Evolutionary conservation across 139 green algal species (phyloP).

Genomic region (Picochlorum sp.): DNA sequence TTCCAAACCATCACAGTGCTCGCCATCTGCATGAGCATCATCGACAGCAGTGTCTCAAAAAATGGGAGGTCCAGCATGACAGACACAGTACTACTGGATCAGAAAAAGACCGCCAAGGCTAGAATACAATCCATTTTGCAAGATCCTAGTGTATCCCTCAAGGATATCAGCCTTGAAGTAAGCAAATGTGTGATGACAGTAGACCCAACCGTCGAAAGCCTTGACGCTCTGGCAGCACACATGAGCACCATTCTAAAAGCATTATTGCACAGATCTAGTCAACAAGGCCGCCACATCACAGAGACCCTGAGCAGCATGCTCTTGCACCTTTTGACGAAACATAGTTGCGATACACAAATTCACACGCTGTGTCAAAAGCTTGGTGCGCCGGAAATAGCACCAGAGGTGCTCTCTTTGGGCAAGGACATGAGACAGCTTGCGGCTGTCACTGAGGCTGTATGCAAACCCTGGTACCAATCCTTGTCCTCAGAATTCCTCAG

Average conservation of each 20-base stretch:
- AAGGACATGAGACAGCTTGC: slow-evolving; percentile 24
- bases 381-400: background rate
- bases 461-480: slow-evolving; percentile 8
- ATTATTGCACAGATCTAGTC: background rate
- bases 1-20: slow-evolving; percentile 68
- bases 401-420: slow-evolving; percentile 43
- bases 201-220: background rate
- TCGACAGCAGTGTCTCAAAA: slow-evolving; percentile 28
- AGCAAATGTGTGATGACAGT: background rate
- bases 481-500: background rate
- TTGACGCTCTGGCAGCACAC: background rate
- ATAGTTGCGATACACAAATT: no score
- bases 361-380: background rate
- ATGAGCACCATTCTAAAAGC: background rate
- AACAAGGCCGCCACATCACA: background rate
- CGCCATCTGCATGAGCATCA: slow-evolving; percentile 46
- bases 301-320: background rate
- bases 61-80: background rate
- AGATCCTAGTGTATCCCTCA: slow-evolving; percentile 49
- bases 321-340: no score
- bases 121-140: slow-evolving; percentile 51
- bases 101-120: slow-evolving; percentile 17
- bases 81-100: background rate
- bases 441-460: slow-evolving; percentile 43
- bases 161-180: background rate